Evolutionary conservation across 164 flowering plant species (phyloP), one percentile per base, ranked within the genome.

Genomic region (Stephania cephalantha): DNA sequence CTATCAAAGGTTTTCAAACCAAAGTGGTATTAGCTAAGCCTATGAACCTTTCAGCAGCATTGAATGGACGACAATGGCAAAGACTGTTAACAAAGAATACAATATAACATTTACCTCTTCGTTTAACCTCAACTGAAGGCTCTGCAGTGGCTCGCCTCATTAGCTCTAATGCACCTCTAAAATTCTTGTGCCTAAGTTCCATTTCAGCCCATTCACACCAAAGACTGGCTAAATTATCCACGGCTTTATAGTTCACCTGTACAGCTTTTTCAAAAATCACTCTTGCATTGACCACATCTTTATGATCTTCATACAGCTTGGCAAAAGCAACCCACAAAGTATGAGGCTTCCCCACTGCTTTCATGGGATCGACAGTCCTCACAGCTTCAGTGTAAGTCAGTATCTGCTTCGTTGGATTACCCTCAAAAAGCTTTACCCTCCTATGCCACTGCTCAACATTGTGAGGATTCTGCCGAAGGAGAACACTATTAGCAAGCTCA

Each of bases 171-270:
- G 99, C 99, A 71, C 90, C 94, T 75, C 85, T 88, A 76, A 93
- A 88, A 78, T 90, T 92, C 74, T 90, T 86, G 80, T 95, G 91
- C 73, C 86, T 86, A 71, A 90, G 77, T 75, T 93, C 98, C 95
- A 93, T 93, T 81, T 95, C 99, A 0, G 96, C 96, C 98, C 98
- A 95, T 73, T 90, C 99, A 79, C 98, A 91, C 96, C 97, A 95
- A 46, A 95, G 73, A 75, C 93, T 90, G 13, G 99, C 99, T 63
- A 95, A 80, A 83, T 95, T 86, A 82, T 95, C 99, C 68, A 93
- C 91, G 6, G 91, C 69, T 75, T 95, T 95, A 81, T 85, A 93
- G 55, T 87, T 89, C 35, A 93, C 99, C 75, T 95, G 99, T 65
- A 90, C 98, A n/a, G 97, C 98, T 81, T 93, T 93, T 15, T 95